Evolutionary conservation across 164 flowering plant species (phyloP), one percentile per base, ranked within the genome.

Genomic region (Annona cherimola): DNA sequence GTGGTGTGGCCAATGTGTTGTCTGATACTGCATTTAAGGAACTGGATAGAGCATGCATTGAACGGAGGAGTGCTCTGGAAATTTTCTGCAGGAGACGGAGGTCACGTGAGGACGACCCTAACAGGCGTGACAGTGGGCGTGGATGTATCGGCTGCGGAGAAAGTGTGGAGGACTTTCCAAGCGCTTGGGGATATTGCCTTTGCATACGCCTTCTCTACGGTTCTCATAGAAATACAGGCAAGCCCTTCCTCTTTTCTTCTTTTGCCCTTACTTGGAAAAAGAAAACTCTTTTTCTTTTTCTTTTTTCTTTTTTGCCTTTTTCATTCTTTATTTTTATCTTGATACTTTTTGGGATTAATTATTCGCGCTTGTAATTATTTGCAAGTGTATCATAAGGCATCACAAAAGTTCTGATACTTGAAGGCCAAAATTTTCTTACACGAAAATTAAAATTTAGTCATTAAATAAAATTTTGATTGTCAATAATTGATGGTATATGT

Each of bases 101-200:
- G 46, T 8, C 76, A 80, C 42, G 87, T 69, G 40, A 77, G 81
- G 80, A 95, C 97, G 63, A 75, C 74, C 40, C 70, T 95, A 45
- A 88, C 96, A 0, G 99, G 99, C 1, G 79, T 80, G 63, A 75
- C 76, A 39, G 84, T 90, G 1, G 98, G 97, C 0, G 84, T 86
- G 6, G 97, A 93, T 73, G 93, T 91, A 68, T 40, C 97, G 5
- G 83, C 79, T 0, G 19, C 79, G 2, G 93, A 92, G 73, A 95
- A 95, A 74, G 80, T 93, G 6, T 95, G 97, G 96, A 82, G 78
- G 62, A 78, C 82, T 4, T 95, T 91, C 78, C 96, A 90, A 77
- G 89, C 99, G 39, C 76, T 95, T 5, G 99, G 99, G n/a, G 84
- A 93, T 75, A 91, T 95, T 12, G 97, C 99, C 26, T 93, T 93